Base-by-base conservation (phyloP, 345 rosid genomes). In the Eucalyptus coolabah region DNA sequence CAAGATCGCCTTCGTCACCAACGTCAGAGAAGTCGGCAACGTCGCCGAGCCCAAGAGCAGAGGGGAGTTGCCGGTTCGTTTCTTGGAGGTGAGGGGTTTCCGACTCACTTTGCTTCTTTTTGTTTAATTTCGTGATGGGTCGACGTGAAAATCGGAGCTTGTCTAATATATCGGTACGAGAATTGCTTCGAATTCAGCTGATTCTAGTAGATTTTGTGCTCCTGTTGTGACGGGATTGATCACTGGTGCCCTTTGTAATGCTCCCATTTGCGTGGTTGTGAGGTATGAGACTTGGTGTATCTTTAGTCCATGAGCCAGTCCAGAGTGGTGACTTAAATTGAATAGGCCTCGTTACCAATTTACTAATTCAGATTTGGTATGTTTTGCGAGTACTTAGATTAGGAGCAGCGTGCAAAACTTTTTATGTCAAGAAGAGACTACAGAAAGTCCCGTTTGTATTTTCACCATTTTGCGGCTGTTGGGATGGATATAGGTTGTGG, bases 21-120 rank as follows among this genome's bases (percentile, higher is more conserved):
- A 97, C 90, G 91, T 94, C 89, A 91, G 95, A 91, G 98, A 96
- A 86, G 40, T 89, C 24, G 87, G 88, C 28, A 89, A 90, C 21
- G 50, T 88, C 44, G 94, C 95, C 80, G 89, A 42, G 50, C 93
- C 96, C 65, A 92, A 90, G 90, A 90, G 92, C 92, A 94, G 98
- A 90, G 98, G 98, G 32, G 91, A 96, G 90, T 95, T 96, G 85
- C 95, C 98, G 81, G 91, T 96, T 93, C 95, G 94, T 90, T 97
- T 92, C 93, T 93, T 96, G 92, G 90, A 93, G 96, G 96, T 94
- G 86, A 44, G 89, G 82, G 26, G 40, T 45, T 23, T 18, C 85
- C 21, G 44, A 44, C 54, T 65, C 26, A 50, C 28, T 60, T 42
- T 97, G 98, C 3, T 37, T 77, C 83, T 77, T 77, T 11, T 19